Evolutionary conservation across 768 basidiomycete genomes (phyloP).

Genomic region (Hypsizygus marmoreus): DNA sequence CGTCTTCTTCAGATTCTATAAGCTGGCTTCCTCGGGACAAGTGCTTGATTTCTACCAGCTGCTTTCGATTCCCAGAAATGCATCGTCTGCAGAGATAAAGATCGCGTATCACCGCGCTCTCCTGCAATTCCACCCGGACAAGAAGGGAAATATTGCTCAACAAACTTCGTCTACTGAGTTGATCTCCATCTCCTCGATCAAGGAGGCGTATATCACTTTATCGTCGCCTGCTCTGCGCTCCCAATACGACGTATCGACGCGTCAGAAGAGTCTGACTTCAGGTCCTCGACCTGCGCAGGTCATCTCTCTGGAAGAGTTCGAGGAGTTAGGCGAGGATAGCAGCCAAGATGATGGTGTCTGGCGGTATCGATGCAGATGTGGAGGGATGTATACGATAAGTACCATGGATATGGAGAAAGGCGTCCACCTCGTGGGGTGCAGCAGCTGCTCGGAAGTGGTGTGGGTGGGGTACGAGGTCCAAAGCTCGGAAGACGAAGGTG

Average conservation of each 20-base stretch:
- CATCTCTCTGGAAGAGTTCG: constrained; percentile 77
- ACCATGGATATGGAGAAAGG: constrained; percentile 65
- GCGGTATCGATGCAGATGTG: constrained; percentile 72
- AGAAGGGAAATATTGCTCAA: constrained; percentile 18
- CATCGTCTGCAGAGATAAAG: constrained; percentile 61
- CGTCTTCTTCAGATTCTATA: no score
- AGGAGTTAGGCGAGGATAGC: constrained; percentile 21
- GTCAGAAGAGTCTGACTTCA: constrained; percentile 11
- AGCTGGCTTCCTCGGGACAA: no score
- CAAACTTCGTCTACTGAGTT: constrained; percentile 7
- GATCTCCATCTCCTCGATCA: constrained; percentile 58
- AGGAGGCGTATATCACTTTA: constrained; percentile 68
- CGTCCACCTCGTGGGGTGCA: constrained; percentile 73
- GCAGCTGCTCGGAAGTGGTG: constrained; percentile 76
- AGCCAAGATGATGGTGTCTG: constrained; percentile 43
- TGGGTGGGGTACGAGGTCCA: constrained; percentile 82
- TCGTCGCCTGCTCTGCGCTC: constrained; percentile 49
- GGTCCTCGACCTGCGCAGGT: constrained; percentile 74
- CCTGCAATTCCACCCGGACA: constrained; percentile 62
- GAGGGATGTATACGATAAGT: constrained; percentile 62
- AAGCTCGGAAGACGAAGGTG: constrained; percentile 30
- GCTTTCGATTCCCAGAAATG: constrained; percentile 52
- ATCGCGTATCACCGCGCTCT: constrained; percentile 68
- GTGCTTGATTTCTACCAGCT: constrained; percentile 64
- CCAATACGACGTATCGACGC: constrained; percentile 45